Evolutionary conservation across 148 eudicot species (phyloP).

Genomic region (Spergularia marina): DNA sequence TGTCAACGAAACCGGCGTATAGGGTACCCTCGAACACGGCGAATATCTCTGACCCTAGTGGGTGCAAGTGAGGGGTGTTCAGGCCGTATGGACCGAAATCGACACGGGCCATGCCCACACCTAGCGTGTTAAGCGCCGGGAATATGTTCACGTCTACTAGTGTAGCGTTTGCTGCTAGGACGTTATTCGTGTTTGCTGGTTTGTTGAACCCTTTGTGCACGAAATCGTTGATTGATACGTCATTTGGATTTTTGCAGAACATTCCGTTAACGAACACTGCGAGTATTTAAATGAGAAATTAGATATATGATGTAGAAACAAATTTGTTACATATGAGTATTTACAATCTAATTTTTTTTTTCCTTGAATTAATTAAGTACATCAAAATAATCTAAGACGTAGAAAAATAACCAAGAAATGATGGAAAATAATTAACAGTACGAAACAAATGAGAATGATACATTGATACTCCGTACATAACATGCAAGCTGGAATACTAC

Average conservation of each 20-base stretch:
- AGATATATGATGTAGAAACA: neutral
- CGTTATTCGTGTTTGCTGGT: constrained; percentile 1
- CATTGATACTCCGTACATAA: too few species aligned
- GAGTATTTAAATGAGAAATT: neutral
- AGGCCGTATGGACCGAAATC: constrained; percentile 11
- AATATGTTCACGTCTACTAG: neutral
- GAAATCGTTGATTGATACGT: constrained; percentile 13
- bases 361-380: too few species aligned
- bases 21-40: constrained; percentile 18
- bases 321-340: too few species aligned
- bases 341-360: too few species aligned
- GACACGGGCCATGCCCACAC: constrained; percentile 12
- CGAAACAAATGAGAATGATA: too few species aligned
- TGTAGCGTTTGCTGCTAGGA: constrained; percentile 6
- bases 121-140: constrained; percentile 21
- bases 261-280: constrained; percentile 16
- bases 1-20: constrained; percentile 13
- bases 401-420: too few species aligned
- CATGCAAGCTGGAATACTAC: too few species aligned
- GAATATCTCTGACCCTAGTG: constrained; percentile 9
- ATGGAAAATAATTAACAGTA: too few species aligned
- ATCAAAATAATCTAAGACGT: too few species aligned
- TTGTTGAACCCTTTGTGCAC: neutral
- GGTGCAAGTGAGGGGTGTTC: constrained; percentile 22
- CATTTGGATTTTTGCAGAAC: constrained; percentile 19